Conservation (phyloP, 768 basidiomycete genomes). For the Serpula lacrymans region DNA sequence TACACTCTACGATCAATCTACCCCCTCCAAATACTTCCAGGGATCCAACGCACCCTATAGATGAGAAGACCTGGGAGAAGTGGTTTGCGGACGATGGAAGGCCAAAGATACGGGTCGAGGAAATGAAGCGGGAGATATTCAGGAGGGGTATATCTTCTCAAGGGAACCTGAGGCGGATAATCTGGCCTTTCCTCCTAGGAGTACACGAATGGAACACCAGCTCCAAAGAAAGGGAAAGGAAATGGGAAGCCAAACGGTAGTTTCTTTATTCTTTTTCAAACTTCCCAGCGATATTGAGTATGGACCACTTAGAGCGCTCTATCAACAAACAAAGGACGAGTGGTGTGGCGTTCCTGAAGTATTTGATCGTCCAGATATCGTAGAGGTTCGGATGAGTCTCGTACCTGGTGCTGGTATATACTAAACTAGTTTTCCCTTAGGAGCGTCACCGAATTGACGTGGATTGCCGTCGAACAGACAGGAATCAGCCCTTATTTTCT, state of each 20-base stretch:
- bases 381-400: slow-evolving; percentile 72
- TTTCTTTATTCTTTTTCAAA: background rate
- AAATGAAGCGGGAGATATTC: slow-evolving; percentile 77
- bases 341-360: slow-evolving; percentile 86
- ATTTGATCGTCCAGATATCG: slow-evolving; percentile 72
- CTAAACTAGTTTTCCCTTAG: slow-evolving; percentile 28
- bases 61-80: slow-evolving; percentile 63
- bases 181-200: slow-evolving; percentile 91
- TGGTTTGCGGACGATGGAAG: slow-evolving; percentile 78
- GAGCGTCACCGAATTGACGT: slow-evolving; percentile 95
- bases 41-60: slow-evolving; percentile 74
- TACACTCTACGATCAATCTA: slow-evolving; percentile 74
- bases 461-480: slow-evolving; percentile 94
- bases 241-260: slow-evolving; percentile 66
- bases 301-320: slow-evolving; percentile 48
- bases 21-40: slow-evolving; percentile 82
- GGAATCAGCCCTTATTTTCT: slow-evolving; percentile 87
- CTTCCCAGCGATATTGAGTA: slow-evolving; percentile 4
- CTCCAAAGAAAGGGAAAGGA: slow-evolving; percentile 51
- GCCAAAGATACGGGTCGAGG: slow-evolving; percentile 61
- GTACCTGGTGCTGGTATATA: slow-evolving; percentile 11
- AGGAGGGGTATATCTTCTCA: slow-evolving; percentile 61
- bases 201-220: slow-evolving; percentile 80
- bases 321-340: slow-evolving; percentile 66
- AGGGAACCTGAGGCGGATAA: slow-evolving; percentile 58